These are phyloP conservation scores for Russula olivacea DNA, from an alignment of 768 basidiomycete species.

Conservation along the genomic window DNA sequence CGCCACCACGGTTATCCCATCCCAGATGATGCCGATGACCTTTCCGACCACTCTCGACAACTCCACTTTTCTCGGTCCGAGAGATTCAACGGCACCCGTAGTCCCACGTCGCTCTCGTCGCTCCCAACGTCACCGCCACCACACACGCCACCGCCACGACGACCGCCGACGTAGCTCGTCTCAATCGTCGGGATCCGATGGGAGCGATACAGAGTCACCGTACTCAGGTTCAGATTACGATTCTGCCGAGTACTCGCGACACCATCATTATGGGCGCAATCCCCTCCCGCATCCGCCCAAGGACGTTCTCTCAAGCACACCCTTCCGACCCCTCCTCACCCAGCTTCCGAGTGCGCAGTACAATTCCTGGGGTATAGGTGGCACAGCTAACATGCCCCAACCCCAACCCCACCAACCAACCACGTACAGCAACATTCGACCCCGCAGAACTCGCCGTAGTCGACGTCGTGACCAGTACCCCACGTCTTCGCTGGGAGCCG, in stretches of 20 bases:
- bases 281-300: constrained; percentile 60
- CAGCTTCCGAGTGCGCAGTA: constrained; percentile 40
- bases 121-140: background rate
- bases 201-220: background rate
- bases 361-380: constrained; percentile 27
- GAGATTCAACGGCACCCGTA: background rate
- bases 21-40: constrained; percentile 5
- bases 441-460: constrained; percentile 10
- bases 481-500: constrained; percentile 1
- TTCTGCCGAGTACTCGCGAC: background rate
- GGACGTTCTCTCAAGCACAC: constrained; percentile 53
- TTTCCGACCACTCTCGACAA: constrained; percentile 4
- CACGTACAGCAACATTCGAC: constrained; percentile 1
- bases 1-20: background rate
- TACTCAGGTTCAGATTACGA: constrained; percentile 12
- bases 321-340: constrained; percentile 47
- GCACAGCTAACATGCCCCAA: background rate
- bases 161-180: constrained; percentile 11
- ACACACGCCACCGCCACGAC: background rate
- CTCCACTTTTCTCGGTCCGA: background rate
- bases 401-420: constrained; percentile 2
- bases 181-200: constrained; percentile 3
- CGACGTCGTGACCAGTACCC: background rate
- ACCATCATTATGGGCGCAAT: constrained; percentile 33
- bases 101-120: constrained; percentile 10